These are phyloP conservation scores for Helianthus annuus DNA, from an alignment of 129 eudicot species.

Conservation along the genomic window HanXRQr2.0-SUNRISE NC_035434.2:27134849-27135348, in stretches of 20 bases:
- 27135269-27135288: no score
- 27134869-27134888: no score
- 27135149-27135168: slow-evolving; percentile 79
- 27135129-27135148: slow-evolving; percentile 72
- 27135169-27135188: slow-evolving; percentile 68
- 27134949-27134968: slow-evolving; percentile 80
- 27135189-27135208: slow-evolving; percentile 80
- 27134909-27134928: not conserved
- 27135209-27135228: slow-evolving; percentile 50
- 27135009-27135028: slow-evolving; percentile 69
- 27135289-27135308: no score
- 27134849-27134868: no score
- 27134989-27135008: slow-evolving; percentile 56
- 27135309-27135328: no score
- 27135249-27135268: no score
- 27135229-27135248: no score
- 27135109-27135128: slow-evolving; percentile 78
- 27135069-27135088: slow-evolving; percentile 56
- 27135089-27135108: slow-evolving; percentile 55
- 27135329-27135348: no score
- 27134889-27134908: not conserved
- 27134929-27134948: slow-evolving; percentile 33
- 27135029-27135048: slow-evolving; percentile 75
- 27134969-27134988: slow-evolving; percentile 69
- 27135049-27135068: slow-evolving; percentile 67